Evolutionary conservation across 192 early-diverging fungal genomes (phyloP), one percentile per base, ranked within the genome.

Genomic region (Coemansia sp.): DNA sequence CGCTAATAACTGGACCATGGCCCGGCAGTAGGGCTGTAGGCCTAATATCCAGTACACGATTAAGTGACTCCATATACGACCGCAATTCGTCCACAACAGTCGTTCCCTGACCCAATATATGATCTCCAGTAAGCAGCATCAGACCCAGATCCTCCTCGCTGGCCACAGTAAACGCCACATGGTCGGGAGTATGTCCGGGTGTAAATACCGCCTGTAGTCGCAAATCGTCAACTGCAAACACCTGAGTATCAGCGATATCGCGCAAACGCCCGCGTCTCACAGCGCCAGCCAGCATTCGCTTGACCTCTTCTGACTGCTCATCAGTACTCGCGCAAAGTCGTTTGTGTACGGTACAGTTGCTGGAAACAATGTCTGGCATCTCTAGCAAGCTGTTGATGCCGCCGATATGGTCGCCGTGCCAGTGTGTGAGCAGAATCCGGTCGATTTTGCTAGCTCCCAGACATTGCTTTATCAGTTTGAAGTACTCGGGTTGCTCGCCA

Each of bases 101-200:
- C 1, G 90, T 90, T 7, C 95, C 95, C 45, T 93, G 88, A 0
- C 95, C 95, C 62, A 97, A 77, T 1, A 96, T 83, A 64, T 88
- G 89, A 70, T 97, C 95, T 0, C 92, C 93, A 0, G 90, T 88
- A 42, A 95, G 90, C 6, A 97, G 49, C 39, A 71, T 29, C 54
- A 10, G 45, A 14, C 27, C 49, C 20, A 17, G 8, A 19, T 10
- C 35, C 1, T 22, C 66, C 31, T 93, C 92, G 62, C 89, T 87
- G 36, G 86, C 76, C 15, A 94, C 70, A 29, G 74, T 85, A 64
- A 96, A 89, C 12, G 87, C 83, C 51, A 88, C 85, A 65, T 97
- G 95, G 60, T 97, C 94, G 22, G 85, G 66, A 0, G 87, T 87
- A 62, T 97, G 95, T 1, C 95, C 95, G 0, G 93, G 94, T 0